Percentiles rank a stretch among this genome's conserved stretches.
Conservation (phyloP, 2,329 filamentous ascomycete species). For the Thyridium curvatum region DNA sequence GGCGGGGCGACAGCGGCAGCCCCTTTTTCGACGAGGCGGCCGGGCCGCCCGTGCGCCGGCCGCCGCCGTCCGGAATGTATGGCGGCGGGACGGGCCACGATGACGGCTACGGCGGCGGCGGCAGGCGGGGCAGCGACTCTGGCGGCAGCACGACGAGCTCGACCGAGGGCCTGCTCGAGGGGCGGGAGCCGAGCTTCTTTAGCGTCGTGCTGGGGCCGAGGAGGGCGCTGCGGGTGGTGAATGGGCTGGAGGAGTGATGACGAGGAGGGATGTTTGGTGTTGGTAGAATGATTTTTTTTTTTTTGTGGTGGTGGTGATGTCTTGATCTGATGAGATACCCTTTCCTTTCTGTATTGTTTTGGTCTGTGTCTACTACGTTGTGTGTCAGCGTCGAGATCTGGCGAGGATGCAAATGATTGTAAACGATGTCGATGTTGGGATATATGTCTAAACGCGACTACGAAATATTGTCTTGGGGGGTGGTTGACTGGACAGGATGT, state of each 20-base stretch:
- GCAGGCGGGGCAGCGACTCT: slow-evolving; percentile 21
- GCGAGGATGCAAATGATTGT: no score
- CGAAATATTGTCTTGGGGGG: no score
- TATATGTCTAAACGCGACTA: no score
- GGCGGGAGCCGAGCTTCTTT: slow-evolving; percentile 56
- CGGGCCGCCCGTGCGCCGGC: not conserved
- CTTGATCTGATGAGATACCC: no score
- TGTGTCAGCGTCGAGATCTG: no score
- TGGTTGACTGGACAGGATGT: no score
- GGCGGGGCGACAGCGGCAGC: slow-evolving; percentile 5
- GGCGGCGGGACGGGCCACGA: not conserved
- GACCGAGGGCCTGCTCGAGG: slow-evolving; percentile 29
- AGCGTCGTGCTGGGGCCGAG: slow-evolving; percentile 57
- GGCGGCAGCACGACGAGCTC: slow-evolving; percentile 28
- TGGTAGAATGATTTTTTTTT: not conserved
- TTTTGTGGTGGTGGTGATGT: no score
- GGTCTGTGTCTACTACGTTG: no score
- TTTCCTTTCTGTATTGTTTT: no score
- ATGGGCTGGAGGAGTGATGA: slow-evolving; percentile 25
- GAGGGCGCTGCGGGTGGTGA: slow-evolving; percentile 59
- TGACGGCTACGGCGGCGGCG: no score
- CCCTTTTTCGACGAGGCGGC: slow-evolving; percentile 11
- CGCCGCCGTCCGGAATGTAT: no score
- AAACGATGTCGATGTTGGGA: no score
- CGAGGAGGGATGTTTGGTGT: slow-evolving; percentile 4